phyloP scores from a whole-genome alignment of 352 stramenopile genomes.

The Blastocystis sp. region DNA sequence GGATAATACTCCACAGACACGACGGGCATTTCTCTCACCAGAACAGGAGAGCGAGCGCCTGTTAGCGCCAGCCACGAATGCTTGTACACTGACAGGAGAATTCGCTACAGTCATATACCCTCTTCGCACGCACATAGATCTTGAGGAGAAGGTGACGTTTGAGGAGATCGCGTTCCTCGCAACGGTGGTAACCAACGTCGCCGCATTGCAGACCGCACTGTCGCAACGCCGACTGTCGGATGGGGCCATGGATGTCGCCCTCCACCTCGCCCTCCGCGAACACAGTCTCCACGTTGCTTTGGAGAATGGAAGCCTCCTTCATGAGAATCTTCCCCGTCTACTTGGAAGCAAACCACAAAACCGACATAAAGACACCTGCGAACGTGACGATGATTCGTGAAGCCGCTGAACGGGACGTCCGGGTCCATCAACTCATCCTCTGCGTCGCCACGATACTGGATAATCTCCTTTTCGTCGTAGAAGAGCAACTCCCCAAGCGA shows the following conservation, averaged over 20 bases:
- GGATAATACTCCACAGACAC: too few species aligned
- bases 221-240: not conserved
- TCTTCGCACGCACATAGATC: not conserved
- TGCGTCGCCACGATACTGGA: not conserved
- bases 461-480: constrained; percentile 7
- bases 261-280: not conserved
- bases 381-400: too few species aligned
- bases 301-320: not conserved
- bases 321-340: not conserved
- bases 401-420: too few species aligned
- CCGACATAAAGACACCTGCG: not conserved
- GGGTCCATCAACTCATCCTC: not conserved
- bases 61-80: too few species aligned
- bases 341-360: not conserved
- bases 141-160: constrained; percentile 17
- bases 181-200: constrained; percentile 22
- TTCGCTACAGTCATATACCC: not conserved
- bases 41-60: not conserved
- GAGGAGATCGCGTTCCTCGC: not conserved
- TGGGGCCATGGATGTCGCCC: not conserved
- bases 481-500: not conserved
- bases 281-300: not conserved
- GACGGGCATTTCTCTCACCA: too few species aligned
- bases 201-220: not conserved
- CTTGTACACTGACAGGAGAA: not conserved